Conservation (phyloP, 2,329 filamentous ascomycete species). For the Penicillium sp. region DNA sequence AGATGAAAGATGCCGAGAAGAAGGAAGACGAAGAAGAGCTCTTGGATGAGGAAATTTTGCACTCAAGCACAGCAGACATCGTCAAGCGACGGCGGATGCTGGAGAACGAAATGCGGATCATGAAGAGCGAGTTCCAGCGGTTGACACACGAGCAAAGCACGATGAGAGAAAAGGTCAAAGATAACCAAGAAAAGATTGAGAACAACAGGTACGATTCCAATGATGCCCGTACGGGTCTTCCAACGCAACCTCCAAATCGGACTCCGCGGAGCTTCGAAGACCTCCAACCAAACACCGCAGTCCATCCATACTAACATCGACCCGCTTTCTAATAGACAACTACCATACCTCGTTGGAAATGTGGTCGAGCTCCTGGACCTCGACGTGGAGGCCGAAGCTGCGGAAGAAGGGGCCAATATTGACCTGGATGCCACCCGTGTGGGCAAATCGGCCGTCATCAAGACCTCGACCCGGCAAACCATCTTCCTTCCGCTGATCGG, state of each 20-base stretch:
- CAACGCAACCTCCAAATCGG: conserved; percentile 1
- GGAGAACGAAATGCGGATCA: conserved; percentile 97
- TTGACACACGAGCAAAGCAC: conserved; percentile 91
- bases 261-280: conserved; percentile 17
- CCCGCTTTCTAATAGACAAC: conserved; percentile 62
- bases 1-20: conserved; percentile 83
- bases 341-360: conserved; percentile 97
- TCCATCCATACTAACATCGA: conserved; percentile 14
- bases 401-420: conserved; percentile 97
- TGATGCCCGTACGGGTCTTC: neutral
- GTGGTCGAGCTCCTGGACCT: conserved; percentile 96
- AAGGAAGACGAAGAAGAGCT: conserved; percentile 72
- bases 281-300: neutral
- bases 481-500: conserved; percentile 98
- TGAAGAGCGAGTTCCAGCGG: conserved; percentile 95
- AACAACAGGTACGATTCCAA: conserved; percentile 75
- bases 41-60: conserved; percentile 89
- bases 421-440: conserved; percentile 95
- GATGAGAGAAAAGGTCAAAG: conserved; percentile 99
- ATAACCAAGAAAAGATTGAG: conserved; percentile 97
- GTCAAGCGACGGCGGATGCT: conserved; percentile 84
- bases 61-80: conserved; percentile 91
- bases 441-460: conserved; percentile 98
- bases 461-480: conserved; percentile 96
- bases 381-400: conserved; percentile 91